Base-by-base conservation (phyloP, 2,329 filamentous ascomycete species). In the Dendryphion nanum region DNA sequence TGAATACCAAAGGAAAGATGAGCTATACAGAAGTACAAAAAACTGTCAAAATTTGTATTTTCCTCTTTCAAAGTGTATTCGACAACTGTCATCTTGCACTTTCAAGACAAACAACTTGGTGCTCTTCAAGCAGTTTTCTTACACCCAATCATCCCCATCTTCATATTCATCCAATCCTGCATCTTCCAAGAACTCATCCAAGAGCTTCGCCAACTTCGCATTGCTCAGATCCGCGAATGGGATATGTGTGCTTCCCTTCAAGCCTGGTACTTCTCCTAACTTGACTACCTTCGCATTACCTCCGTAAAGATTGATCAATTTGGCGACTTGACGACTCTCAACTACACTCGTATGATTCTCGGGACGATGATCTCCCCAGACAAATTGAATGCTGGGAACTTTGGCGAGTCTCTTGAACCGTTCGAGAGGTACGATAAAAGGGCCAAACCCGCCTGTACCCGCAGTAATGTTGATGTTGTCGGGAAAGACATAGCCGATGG, bases 161-260 rank as follows among this genome's bases (percentile, higher is more conserved):
- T 21, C 42, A 41, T 55, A 57, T 17, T 40, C 44, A 44, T 55
- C 50, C 38, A 57, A 34, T 8, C 37, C 47, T 37, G 48, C 44
- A 6, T 45, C 37, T 35, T 44, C 47, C 19, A 57, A 29, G 29
- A 50, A 45, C 10, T 45, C 41, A 33, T 55, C 49, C 41, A 57
- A 30, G 18, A 55, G 24, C 10, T 19, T 44, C 10, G 48, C 50
- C 2, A 57, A 50, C 37, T 47, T 45, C 16, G 8, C 40, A 38
- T 55, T 57, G 30, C 48, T 44, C 34, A 55, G 8, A 47, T 57
- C 50, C 30, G 52, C 51, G 43, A 57, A 57, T 16, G 52, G 47
- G 10, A 54, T 55, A 44, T 55, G 54, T 38, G 51, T 54, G 18
- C 46, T 54, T 12, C 52, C 54, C 26, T 50, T 50, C 33, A 57